A percentile compares a stretch with the other conserved stretches of the same genome.
phyloP scores from a whole-genome alignment of 805 yeast genomes.

The Wickerhamomyces rabaulensis region DNA sequence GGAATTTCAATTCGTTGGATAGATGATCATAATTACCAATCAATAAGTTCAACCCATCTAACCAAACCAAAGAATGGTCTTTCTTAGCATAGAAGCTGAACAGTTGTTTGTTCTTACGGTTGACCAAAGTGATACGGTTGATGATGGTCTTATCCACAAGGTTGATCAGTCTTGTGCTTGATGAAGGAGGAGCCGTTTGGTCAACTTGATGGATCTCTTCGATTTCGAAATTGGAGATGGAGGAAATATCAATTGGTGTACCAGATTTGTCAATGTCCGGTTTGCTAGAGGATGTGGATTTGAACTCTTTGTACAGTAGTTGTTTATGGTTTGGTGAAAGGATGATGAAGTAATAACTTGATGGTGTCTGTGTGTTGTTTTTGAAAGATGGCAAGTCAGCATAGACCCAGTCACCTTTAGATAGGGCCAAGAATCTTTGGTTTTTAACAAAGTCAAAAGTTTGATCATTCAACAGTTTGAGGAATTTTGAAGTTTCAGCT shows the following conservation, averaged over 20 bases:
- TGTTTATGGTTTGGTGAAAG: constrained; percentile 64
- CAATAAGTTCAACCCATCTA: constrained; percentile 65
- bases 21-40: constrained; percentile 31
- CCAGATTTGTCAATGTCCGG: constrained; percentile 62
- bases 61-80: constrained; percentile 66
- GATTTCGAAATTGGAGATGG: constrained; percentile 46
- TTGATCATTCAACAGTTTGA: constrained; percentile 45
- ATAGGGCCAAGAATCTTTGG: constrained; percentile 65
- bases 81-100: constrained; percentile 66
- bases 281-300: constrained; percentile 35
- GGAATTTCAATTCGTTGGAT: constrained; percentile 39
- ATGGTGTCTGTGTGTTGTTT: constrained; percentile 14
- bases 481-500: constrained; percentile 40
- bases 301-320: constrained; percentile 56
- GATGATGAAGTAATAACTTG: constrained; percentile 48
- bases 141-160: constrained; percentile 53
- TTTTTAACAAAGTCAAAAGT: constrained; percentile 68
- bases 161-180: constrained; percentile 42
- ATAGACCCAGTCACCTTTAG: constrained; percentile 79
- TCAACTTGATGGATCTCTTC: constrained; percentile 43
- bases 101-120: constrained; percentile 34
- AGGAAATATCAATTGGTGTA: constrained; percentile 43
- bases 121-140: constrained; percentile 49
- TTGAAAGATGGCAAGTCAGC: constrained; percentile 45
- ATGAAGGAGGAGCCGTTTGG: constrained; percentile 30